A percentile compares a stretch with the other conserved stretches of the same genome.
Evolutionary conservation across 768 basidiomycete species (phyloP).

Genomic region (Phlegmacium glaucopus): DNA sequence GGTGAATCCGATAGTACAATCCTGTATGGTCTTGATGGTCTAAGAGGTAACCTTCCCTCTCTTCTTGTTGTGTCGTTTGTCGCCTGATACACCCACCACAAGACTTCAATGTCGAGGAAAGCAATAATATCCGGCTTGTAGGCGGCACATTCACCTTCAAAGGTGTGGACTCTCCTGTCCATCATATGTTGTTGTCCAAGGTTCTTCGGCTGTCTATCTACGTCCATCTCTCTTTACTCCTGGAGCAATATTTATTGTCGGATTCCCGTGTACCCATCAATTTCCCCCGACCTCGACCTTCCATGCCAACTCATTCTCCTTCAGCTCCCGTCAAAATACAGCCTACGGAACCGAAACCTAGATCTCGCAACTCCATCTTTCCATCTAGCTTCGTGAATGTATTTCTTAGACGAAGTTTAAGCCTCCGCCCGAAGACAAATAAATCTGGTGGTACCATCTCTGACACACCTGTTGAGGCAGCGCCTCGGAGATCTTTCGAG

Average conservation of each 20-base stretch:
- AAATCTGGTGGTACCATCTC: constrained; percentile 10
- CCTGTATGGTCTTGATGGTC: constrained; percentile 49
- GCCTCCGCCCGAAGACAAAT: constrained; percentile 19
- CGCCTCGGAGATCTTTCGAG: constrained; percentile 27
- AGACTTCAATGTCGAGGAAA: constrained; percentile 4
- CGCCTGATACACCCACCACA: constrained; percentile 7
- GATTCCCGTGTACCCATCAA: constrained; percentile 48
- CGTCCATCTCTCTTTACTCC: constrained; percentile 51
- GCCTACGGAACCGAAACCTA: constrained; percentile 11
- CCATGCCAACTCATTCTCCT: constrained; percentile 20
- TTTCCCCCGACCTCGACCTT: constrained; percentile 33
- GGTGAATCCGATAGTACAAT: constrained; percentile 28
- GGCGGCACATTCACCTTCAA: constrained; percentile 62
- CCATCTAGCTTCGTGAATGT: constrained; percentile 40
- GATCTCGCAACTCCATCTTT: constrained; percentile 30
- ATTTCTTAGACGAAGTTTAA: constrained; percentile 24
- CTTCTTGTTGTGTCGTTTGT: not conserved
- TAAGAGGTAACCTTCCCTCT: constrained; percentile 38
- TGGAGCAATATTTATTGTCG: constrained; percentile 56
- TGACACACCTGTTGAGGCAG: constrained; percentile 9
- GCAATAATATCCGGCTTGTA: constrained; percentile 35
- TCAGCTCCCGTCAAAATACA: constrained; percentile 18
- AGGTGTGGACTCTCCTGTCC: constrained; percentile 38
- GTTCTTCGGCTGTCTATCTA: constrained; percentile 53
- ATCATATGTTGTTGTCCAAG: constrained; percentile 41